Conservation (phyloP, 306 rosid species). For the Cercis canadensis region DNA sequence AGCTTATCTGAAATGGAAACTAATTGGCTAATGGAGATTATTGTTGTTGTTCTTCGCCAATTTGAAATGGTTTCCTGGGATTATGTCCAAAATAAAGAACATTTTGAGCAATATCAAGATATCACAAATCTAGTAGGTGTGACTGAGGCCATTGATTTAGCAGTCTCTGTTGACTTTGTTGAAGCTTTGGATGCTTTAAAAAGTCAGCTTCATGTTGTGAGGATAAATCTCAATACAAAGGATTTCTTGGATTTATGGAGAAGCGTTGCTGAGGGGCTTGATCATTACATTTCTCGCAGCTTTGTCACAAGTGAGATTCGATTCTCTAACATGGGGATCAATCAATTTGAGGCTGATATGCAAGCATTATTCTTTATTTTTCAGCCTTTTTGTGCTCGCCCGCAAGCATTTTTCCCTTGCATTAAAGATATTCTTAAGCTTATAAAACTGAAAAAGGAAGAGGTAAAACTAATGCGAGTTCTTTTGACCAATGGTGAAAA, state of each 20-base stretch:
- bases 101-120: conserved; percentile 44
- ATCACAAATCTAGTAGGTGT: conserved; percentile 27
- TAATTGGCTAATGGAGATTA: conserved; percentile 76
- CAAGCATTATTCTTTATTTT: conserved; percentile 63
- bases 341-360: conserved; percentile 66
- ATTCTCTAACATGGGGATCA: conserved; percentile 40
- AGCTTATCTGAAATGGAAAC: conserved; percentile 72
- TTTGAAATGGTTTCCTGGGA: conserved; percentile 69
- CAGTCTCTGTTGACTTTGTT: conserved; percentile 51
- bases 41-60: conserved; percentile 62
- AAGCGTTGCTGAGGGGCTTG: conserved; percentile 73
- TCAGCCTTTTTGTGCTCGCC: conserved; percentile 72
- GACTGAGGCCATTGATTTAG: conserved; percentile 43
- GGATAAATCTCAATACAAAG: conserved; percentile 53
- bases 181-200: conserved; percentile 63
- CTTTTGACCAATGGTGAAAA: conserved; percentile 38
- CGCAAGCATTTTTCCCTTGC: conserved; percentile 73
- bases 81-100: conserved; percentile 52
- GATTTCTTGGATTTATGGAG: conserved; percentile 83
- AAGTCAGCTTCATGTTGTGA: conserved; percentile 52
- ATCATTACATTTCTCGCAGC: conserved; percentile 65
- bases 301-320: conserved; percentile 41
- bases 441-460: conserved; percentile 52
- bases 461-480: conserved; percentile 52
- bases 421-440: conserved; percentile 58